Evolutionary conservation across 768 basidiomycete species (phyloP).

Genomic region (Erythrobasidium yunnanense): DNA sequence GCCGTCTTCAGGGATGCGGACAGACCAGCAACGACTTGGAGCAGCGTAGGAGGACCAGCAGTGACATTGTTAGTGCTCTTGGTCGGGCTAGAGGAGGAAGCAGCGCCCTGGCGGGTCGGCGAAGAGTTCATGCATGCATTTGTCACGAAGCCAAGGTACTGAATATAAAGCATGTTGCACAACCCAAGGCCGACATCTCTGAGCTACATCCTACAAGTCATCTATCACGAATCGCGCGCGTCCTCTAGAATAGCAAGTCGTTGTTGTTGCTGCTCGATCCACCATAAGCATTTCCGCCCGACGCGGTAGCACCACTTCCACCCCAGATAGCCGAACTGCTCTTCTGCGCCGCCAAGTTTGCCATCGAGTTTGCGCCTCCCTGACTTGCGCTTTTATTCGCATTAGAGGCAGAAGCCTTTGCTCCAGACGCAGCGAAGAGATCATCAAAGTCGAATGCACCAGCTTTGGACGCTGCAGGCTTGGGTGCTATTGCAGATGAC

Average conservation of each 20-base stretch:
- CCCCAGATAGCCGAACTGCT: not conserved
- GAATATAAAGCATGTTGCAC: too few species aligned
- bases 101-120: too few species aligned
- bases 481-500: too few species aligned
- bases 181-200: too few species aligned
- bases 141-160: too few species aligned
- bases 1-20: not conserved
- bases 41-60: not conserved
- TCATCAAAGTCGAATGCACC: conserved; percentile 33
- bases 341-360: conserved; percentile 25
- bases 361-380: conserved; percentile 2
- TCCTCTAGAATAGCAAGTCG: conserved; percentile 23
- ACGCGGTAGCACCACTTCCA: too few species aligned
- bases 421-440: conserved; percentile 17
- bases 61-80: too few species aligned
- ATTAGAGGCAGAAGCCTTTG: conserved; percentile 8
- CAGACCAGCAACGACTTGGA: not conserved
- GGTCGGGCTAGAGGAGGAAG: too few species aligned
- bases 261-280: not conserved
- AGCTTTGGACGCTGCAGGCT: conserved; percentile 1
- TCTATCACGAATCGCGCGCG: too few species aligned
- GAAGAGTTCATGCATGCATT: too few species aligned
- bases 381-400: not conserved
- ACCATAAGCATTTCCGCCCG: not conserved
- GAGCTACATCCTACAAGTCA: too few species aligned